phyloP scores from a whole-genome alignment of 1,284 basidiomycete genomes.

The Boletus mariae region DNA sequence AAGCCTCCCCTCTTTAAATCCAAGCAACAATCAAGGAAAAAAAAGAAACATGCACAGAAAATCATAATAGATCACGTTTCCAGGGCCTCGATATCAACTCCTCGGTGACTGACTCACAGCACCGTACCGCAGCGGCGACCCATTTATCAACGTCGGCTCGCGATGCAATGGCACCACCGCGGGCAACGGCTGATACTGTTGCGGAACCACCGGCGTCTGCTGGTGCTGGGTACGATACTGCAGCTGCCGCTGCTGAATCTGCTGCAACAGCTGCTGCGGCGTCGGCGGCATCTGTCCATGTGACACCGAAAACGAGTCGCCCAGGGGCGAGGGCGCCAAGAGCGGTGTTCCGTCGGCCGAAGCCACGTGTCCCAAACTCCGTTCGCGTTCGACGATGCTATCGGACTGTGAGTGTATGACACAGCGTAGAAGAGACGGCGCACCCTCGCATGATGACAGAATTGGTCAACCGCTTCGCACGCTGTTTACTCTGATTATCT shows the following conservation, averaged over 20 bases:
- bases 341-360: constrained; percentile 21
- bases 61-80: not conserved
- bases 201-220: constrained; percentile 1
- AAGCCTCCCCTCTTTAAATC: not conserved
- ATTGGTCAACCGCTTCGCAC: constrained; percentile 59
- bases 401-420: not conserved
- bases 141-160: constrained; percentile 4
- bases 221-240: constrained; percentile 9
- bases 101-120: constrained; percentile 13
- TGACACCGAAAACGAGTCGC: constrained; percentile 9
- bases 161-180: not conserved
- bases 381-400: constrained; percentile 45
- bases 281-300: constrained; percentile 11
- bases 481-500: constrained; percentile 75
- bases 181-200: not conserved
- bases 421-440: constrained; percentile 15
- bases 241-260: constrained; percentile 22
- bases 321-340: constrained; percentile 15
- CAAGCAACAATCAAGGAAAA: not conserved
- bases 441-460: constrained; percentile 80
- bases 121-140: constrained; percentile 20
- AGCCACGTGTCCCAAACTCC: constrained; percentile 13
- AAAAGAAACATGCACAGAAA: not conserved
- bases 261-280: constrained; percentile 21
- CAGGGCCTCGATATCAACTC: constrained; percentile 1